phyloP scores from a whole-genome alignment of 805 yeast species.

The Candida nanaspora region DNA sequence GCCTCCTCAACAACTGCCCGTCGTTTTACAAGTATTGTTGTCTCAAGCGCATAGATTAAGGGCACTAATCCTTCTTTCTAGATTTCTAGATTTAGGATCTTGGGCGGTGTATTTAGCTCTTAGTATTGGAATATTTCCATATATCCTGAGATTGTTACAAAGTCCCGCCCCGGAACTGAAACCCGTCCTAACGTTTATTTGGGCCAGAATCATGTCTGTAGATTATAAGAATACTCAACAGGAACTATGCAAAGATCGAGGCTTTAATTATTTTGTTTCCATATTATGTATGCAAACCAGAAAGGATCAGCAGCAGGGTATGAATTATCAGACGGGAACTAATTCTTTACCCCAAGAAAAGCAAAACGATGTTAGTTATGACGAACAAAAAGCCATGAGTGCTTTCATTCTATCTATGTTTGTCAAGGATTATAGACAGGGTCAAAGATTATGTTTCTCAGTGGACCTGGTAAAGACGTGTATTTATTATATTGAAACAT shows the following conservation, averaged over 20 bases:
- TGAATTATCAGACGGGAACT: neutral
- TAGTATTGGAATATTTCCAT: constrained; percentile 94
- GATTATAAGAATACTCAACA: constrained; percentile 87
- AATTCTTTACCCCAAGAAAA: too few relatives aligned
- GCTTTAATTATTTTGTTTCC: constrained; percentile 78
- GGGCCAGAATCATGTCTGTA: constrained; percentile 97
- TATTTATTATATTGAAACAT: constrained; percentile 53
- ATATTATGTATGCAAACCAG: constrained; percentile 46
- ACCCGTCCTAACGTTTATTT: constrained; percentile 89
- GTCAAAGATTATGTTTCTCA: constrained; percentile 74
- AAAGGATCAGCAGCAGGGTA: constrained; percentile 13
- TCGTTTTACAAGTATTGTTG: constrained; percentile 82
- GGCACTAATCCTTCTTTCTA: constrained; percentile 75
- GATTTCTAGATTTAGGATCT: constrained; percentile 90
- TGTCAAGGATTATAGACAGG: constrained; percentile 70
- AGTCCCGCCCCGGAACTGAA: constrained; percentile 93
- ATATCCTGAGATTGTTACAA: constrained; percentile 81
- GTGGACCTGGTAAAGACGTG: constrained; percentile 66
- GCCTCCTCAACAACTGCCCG: constrained; percentile 94
- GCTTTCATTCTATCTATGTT: constrained; percentile 84
- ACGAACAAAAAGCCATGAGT: constrained; percentile 92
- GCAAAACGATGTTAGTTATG: constrained; percentile 40
- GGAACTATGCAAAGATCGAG: constrained; percentile 86
- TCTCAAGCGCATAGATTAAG: constrained; percentile 92
- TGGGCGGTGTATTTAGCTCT: constrained; percentile 94